phyloP scores from a whole-genome alignment of 2,329 filamentous ascomycete genomes.

The Colletotrichum liriopes region DNA sequence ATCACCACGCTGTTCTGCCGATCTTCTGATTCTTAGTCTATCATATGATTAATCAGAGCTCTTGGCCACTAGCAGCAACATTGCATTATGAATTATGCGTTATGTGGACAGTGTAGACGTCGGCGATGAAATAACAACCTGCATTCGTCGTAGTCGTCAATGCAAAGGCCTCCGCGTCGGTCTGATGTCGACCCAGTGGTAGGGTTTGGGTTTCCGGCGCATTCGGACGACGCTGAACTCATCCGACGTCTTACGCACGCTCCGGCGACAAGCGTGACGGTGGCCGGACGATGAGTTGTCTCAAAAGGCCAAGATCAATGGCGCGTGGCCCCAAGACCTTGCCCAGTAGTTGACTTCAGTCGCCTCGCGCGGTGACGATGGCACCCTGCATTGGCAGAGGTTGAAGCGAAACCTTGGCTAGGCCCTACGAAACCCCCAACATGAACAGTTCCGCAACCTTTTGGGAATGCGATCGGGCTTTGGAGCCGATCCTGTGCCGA shows the following conservation, averaged over 20 bases:
- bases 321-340: not conserved
- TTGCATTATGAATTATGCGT: not conserved
- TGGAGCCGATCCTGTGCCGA: not conserved
- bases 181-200: conserved; percentile 16
- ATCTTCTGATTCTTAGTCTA: not conserved
- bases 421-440: not conserved
- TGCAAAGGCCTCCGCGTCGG: not conserved
- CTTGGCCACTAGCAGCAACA: not conserved
- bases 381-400: conserved; percentile 2
- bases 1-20: no score
- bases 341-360: not conserved
- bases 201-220: conserved; percentile 6
- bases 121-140: not conserved
- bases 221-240: conserved; percentile 6
- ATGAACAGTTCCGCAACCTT: not conserved
- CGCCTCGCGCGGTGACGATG: conserved; percentile 1
- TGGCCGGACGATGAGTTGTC: conserved; percentile 26
- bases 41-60: not conserved
- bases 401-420: not conserved
- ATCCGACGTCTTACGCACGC: conserved; percentile 4
- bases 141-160: not conserved
- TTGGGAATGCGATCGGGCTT: not conserved
- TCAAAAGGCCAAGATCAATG: conserved; percentile 9
- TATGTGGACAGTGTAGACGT: not conserved
- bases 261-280: not conserved